A percentile compares a stretch with the other conserved stretches of the same genome.
These are phyloP conservation scores for Raphidocelis subcapitata DNA, from an alignment of 139 green algal species.

Conservation along the genomic window DNA sequence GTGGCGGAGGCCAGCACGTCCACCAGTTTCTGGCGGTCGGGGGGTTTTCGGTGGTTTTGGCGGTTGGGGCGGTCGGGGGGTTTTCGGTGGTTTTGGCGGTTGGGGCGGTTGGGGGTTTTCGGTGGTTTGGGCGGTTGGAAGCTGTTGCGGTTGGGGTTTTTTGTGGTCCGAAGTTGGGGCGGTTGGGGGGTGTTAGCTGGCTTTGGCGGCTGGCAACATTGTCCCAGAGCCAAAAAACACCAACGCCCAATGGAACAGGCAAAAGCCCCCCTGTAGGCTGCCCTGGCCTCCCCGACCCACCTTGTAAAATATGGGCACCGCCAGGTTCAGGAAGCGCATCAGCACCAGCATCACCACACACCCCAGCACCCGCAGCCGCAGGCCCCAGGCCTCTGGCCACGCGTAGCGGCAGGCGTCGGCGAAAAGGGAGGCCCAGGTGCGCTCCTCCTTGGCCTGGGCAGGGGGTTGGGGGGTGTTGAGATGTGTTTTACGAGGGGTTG, in stretches of 20 bases:
- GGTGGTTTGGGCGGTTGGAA: too few relatives aligned
- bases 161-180: too few relatives aligned
- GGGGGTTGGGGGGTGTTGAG: too few relatives aligned
- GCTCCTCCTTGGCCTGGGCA: neutral
- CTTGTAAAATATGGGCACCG: constrained; percentile 70
- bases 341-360: constrained; percentile 69
- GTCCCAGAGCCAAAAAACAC: neutral
- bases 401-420: constrained; percentile 49
- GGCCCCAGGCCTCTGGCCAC: constrained; percentile 40
- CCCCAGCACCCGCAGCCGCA: constrained; percentile 42
- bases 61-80: too few relatives aligned
- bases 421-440: neutral
- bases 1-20: neutral
- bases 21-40: neutral
- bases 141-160: too few relatives aligned
- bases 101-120: too few relatives aligned
- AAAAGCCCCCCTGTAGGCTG: neutral
- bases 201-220: too few relatives aligned
- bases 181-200: too few relatives aligned
- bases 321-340: constrained; percentile 74
- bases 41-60: too few relatives aligned
- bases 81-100: too few relatives aligned
- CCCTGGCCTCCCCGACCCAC: constrained; percentile 5
- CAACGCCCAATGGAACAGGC: neutral
- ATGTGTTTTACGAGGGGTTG: too few relatives aligned